Conservation (phyloP, 2,329 filamentous ascomycete genomes). For the Ceratocystis albifundus region DNA sequence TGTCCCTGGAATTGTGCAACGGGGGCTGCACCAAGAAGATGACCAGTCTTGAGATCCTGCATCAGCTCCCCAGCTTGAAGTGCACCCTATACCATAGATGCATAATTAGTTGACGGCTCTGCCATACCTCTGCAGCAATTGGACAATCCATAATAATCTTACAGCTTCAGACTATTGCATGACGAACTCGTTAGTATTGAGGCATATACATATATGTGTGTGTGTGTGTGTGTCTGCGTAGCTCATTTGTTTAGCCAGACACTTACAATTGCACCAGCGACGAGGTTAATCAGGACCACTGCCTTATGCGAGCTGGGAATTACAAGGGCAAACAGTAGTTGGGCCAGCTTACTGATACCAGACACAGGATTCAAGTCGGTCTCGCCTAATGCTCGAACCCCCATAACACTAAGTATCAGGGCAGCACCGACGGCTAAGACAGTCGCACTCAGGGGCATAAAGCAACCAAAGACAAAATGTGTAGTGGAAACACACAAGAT, state of each 20-base stretch:
- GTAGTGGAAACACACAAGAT: slow-evolving; percentile 70
- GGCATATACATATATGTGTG: background rate
- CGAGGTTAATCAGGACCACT: slow-evolving; percentile 86
- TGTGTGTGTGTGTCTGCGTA: no score
- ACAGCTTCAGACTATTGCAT: slow-evolving; percentile 33
- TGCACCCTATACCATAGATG: slow-evolving; percentile 43
- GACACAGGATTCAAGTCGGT: slow-evolving; percentile 95
- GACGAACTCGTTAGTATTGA: background rate
- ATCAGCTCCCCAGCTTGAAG: slow-evolving; percentile 92
- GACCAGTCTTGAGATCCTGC: slow-evolving; percentile 94
- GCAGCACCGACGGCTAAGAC: slow-evolving; percentile 74
- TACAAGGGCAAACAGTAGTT: slow-evolving; percentile 85
- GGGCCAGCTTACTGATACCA: slow-evolving; percentile 91
- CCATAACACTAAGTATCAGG: slow-evolving; percentile 64
- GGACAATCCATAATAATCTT: slow-evolving; percentile 23
- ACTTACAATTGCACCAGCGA: slow-evolving; percentile 69
- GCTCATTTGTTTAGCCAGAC: background rate
- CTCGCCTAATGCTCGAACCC: slow-evolving; percentile 57
- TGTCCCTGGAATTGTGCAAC: slow-evolving; percentile 96
- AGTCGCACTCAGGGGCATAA: slow-evolving; percentile 68
- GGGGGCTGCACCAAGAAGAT: slow-evolving; percentile 80
- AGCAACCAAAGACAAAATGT: slow-evolving; percentile 66
- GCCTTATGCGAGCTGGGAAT: slow-evolving; percentile 70
- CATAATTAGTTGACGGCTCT: background rate
- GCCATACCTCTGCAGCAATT: background rate